A percentile compares a stretch with the other conserved stretches of the same genome.
These are phyloP conservation scores for Conidiobolus incongruus DNA, from an alignment of 371 early-diverging fungal species.

Conservation along the genomic window DNA sequence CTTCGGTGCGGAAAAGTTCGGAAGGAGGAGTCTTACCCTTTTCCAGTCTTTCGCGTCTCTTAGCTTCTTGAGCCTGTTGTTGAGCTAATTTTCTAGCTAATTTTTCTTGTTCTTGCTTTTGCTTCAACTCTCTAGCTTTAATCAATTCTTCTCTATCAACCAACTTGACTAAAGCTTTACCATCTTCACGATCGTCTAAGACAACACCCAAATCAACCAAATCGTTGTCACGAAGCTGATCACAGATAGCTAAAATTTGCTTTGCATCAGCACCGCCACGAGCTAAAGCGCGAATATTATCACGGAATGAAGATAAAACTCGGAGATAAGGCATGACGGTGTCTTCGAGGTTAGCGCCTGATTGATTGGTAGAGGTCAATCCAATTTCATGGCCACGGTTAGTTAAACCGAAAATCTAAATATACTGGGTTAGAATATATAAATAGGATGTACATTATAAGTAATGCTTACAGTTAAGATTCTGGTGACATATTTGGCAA, in stretches of 20 bases:
- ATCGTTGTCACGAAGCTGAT: slow-evolving; percentile 69
- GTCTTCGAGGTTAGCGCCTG: slow-evolving; percentile 30
- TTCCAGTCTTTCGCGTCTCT: slow-evolving; percentile 40
- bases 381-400: slow-evolving; percentile 28
- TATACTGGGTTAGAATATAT: too few species aligned
- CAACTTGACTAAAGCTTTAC: slow-evolving; percentile 75
- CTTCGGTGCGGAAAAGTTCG: slow-evolving; percentile 49
- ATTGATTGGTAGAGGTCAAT: slow-evolving; percentile 14
- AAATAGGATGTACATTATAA: neutral
- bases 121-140: slow-evolving; percentile 32
- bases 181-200: slow-evolving; percentile 86
- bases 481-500: slow-evolving; percentile 57
- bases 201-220: slow-evolving; percentile 67
- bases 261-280: slow-evolving; percentile 20
- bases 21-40: slow-evolving; percentile 51
- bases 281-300: slow-evolving; percentile 54
- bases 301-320: slow-evolving; percentile 65
- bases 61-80: slow-evolving; percentile 31
- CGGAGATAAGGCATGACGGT: slow-evolving; percentile 55
- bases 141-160: slow-evolving; percentile 47
- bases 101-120: slow-evolving; percentile 34
- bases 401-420: slow-evolving; percentile 41
- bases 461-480: slow-evolving; percentile 24
- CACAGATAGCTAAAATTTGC: slow-evolving; percentile 53
- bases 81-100: slow-evolving; percentile 35